Evolutionary conservation across 2,329 filamentous ascomycete genomes (phyloP), one percentile per base, ranked within the genome.

Genomic region (Stachybotrys elegans): DNA sequence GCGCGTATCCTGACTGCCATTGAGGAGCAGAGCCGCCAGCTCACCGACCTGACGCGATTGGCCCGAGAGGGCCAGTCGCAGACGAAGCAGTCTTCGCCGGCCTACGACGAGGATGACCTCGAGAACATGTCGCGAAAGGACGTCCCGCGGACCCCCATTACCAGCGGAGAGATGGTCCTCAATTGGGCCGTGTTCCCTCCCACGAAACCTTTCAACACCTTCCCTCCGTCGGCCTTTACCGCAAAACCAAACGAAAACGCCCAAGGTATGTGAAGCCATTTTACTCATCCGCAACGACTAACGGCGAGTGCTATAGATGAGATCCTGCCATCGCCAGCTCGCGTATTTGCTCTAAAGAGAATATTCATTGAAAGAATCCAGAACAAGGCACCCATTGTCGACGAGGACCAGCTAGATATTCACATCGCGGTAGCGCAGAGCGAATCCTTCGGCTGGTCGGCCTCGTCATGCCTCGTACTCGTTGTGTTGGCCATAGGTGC

Each of bases 391-490:
- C 48, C 45, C 4, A 34, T 49, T 16, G 40, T 47, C n/a, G 48
- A 49, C 23, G 40, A 35, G 7, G 48, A 49, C 23, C 17, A 44
- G 21, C 32, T 49, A 9, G 42, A 49, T 27, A 40, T 35, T 3
- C 42, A 43, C 21, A 47, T 49, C 16, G 29, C 27, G 3, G 37
- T 44, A 16, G 71, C 44, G 9, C 37, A 44, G 12, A 45, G 48
- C 22, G 43, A 44, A 21, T 42, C 42, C 23, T 45, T 51, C 32
- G 46, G 34, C 25, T 41, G 42, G 42, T 48, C 48, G n/a, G 44
- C 43, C 12, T 42, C 44, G 14, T 45, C 48, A 7, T 49, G 48
- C 32, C 36, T 49, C 23, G 43, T 49, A 14, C 45, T 49, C 12
- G 32, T 47, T 11, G 40, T 49, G 4, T 43, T 49, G 19, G 48